Conservation (phyloP, 768 basidiomycete species). For the Agaricus sinodeliciosus region DNA sequence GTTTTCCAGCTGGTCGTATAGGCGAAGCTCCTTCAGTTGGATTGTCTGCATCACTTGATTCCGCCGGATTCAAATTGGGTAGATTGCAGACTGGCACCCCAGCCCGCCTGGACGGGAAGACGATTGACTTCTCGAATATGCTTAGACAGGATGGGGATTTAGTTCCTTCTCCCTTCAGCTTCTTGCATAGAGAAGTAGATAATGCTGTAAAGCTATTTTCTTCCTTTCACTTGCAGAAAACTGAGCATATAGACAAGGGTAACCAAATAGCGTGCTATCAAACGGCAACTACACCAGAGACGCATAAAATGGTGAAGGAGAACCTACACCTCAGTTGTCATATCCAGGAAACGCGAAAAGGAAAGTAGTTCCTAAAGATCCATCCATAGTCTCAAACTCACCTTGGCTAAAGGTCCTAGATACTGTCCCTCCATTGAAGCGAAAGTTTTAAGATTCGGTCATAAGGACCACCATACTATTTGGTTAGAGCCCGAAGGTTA, state of each 20-base stretch:
- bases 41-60: conserved; percentile 66
- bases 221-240: background rate
- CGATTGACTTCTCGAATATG: conserved; percentile 64
- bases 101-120: conserved; percentile 62
- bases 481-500: conserved; percentile 95
- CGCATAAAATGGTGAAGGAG: conserved; percentile 69
- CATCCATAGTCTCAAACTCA: background rate
- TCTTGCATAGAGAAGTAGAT: conserved; percentile 56
- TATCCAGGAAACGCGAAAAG: conserved; percentile 86
- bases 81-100: conserved; percentile 86
- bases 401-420: conserved; percentile 55
- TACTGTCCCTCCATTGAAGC: conserved; percentile 91
- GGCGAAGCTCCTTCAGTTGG: conserved; percentile 67
- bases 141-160: conserved; percentile 61
- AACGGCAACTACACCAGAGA: conserved; percentile 65
- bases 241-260: conserved; percentile 33
- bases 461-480: conserved; percentile 64
- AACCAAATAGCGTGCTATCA: conserved; percentile 70
- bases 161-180: conserved; percentile 69
- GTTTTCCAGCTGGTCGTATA: conserved; percentile 73
- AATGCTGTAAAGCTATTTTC: conserved; percentile 49
- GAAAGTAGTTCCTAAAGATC: conserved; percentile 24
- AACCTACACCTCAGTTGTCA: conserved; percentile 77
- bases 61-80: conserved; percentile 77
- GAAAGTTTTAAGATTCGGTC: conserved; percentile 73